Base-by-base conservation (phyloP, 2,329 filamentous ascomycete genomes). In the Aspergillus ibericus region DNA sequence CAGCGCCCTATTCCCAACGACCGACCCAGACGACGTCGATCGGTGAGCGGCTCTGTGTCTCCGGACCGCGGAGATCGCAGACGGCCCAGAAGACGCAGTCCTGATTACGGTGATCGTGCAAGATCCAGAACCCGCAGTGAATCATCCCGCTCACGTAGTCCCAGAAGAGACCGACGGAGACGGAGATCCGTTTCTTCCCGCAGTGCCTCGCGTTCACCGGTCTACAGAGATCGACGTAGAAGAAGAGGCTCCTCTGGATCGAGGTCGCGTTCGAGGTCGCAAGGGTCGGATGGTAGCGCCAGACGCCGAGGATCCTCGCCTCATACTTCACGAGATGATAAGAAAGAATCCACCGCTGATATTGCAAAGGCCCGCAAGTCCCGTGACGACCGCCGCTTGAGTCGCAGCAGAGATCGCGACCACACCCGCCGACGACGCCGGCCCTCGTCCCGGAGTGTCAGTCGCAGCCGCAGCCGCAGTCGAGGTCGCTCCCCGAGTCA, bases 61-160 rank as follows among this genome's bases (percentile, higher is more conserved):
- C 75, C 76, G 56, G 70, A 70, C 56, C 68, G 68, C 63, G 67
- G 71, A 68, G 64, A 74, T 65, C 60, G 68, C 59, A 73, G 70
- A 63, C 72, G 68, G 64, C 65, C 69, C 56, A 70, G 70, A 59
- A 72, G 72, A 65, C 73, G 70, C 60, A 76, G 67, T 65, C 70
- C 72, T 64, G 69, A 73, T 68, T 74, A 76, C 64, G 74, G 75
- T 77, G 76, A 79, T 74, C 78, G 77, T 74, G 74, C 77, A 68
- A 76, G 80, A 77, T 81, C 81, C 71, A 72, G 68, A 66, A 75
- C 78, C 72, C 77, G 77, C 68, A 76, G 72, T 77, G 72, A 77
- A 67, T 77, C 77, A 70, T 80, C 80, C 68, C 81, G 80, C 81
- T 85, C 82, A 83, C 82, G 75, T 77, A 79, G 79, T 72, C 75